Evolutionary conservation across 2,329 filamentous ascomycete genomes (phyloP), one percentile per base, ranked within the genome.

Genomic region (Colletotrichum liriopes): DNA sequence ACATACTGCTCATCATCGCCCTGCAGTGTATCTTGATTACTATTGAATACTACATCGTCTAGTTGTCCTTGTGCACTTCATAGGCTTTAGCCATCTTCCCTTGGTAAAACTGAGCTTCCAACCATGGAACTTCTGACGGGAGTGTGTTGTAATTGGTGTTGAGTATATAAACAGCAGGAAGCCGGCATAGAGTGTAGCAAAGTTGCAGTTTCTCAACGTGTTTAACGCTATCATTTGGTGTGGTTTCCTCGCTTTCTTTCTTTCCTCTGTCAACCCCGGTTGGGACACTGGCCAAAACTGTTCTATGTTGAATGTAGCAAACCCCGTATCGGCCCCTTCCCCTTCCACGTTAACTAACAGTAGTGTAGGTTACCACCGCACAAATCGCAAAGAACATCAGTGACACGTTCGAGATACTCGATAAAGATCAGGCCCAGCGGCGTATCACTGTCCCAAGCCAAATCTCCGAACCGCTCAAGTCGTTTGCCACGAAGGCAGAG

Each of bases 311-410:
- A 51, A 51, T 51, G 47, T 51, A 51, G n/a, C 47, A 23, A 51
- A 18, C n/a, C 47, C 47, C 47, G n/a, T 51, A 8, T 51, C 12
- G n/a, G 12, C 12, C 23, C 3, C 6, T 51, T 14, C 9, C n/a
- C 23, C 43, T 37, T 59, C 35, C 3, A 35, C 41, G 41, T 43
- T 43, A 3, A 43, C 29, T 52, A 52, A 52, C 49, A 32, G 16
- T 52, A 23, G 49, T 52, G 23, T 32, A 61, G 58, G 16, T 61
- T 20, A 61, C 26, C 39, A 61, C 41, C 5, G 41, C 41, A 61
- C 26, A 37, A 32, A 26, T 23, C 32, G 58, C 49, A n/a, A 32
- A n/a, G 23, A 61, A 61, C 20, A 20, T 49, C 32, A 61, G 16
- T 23, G 23, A 61, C 16, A 45, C 41, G 26, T 49, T 61, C 41